Conservation (phyloP, 108 stramenopile species). For the Nitzschia putrida region DNA sequence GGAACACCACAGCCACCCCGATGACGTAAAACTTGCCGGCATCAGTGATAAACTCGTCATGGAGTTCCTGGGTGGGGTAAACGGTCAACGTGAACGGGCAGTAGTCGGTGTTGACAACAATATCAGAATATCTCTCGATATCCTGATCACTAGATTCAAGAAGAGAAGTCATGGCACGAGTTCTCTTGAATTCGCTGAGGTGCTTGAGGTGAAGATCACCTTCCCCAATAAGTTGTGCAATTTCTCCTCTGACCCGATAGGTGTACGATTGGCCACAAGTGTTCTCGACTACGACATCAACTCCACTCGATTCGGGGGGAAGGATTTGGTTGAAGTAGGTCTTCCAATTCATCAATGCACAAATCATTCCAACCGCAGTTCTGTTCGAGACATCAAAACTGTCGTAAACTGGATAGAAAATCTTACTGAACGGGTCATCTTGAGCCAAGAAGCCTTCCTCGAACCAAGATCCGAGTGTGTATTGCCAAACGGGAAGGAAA, state of each 20-base stretch:
- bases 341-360: conserved; percentile 21
- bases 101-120: neutral
- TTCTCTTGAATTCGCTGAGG: neutral
- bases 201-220: conserved; percentile 18
- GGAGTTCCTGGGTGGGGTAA: conserved; percentile 6
- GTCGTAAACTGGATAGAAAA: conserved; percentile 17
- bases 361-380: conserved; percentile 15
- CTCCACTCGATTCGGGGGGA: conserved; percentile 2
- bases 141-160: neutral
- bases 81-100: conserved; percentile 13
- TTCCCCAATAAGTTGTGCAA: neutral
- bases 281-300: conserved; percentile 12
- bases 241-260: conserved; percentile 17
- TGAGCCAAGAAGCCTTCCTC: neutral
- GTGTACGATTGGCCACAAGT: neutral
- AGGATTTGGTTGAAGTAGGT: conserved; percentile 27
- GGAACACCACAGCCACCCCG: conserved; percentile 6
- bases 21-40: conserved; percentile 4
- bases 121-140: neutral
- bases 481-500: too few relatives aligned
- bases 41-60: conserved; percentile 1
- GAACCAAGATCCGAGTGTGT: conserved; percentile 1
- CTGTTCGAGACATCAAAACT: neutral
- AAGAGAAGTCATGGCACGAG: neutral
- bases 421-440: neutral